phyloP scores from a whole-genome alignment of 352 stramenopile genomes.

The Globisporangium nagaii region DNA sequence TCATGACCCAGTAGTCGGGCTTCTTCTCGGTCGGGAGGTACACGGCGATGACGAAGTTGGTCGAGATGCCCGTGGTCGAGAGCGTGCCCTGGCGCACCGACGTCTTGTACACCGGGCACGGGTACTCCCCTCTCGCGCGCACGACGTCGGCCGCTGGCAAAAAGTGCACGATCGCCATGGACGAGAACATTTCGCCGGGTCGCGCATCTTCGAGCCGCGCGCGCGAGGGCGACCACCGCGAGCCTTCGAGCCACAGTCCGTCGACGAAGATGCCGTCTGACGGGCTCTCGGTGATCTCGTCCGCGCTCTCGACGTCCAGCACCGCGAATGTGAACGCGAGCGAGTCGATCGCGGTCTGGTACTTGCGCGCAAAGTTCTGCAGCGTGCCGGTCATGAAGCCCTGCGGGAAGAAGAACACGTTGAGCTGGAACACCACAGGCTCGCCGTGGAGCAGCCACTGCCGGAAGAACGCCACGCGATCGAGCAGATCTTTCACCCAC shows the following conservation, averaged over 20 bases:
- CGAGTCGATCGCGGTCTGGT: slow-evolving; percentile 93
- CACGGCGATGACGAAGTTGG: slow-evolving; percentile 92
- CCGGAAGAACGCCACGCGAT: slow-evolving; percentile 90
- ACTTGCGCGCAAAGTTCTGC: slow-evolving; percentile 94
- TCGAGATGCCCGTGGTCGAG: slow-evolving; percentile 91
- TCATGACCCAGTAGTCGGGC: slow-evolving; percentile 90
- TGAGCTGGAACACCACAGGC: slow-evolving; percentile 86
- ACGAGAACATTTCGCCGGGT: slow-evolving; percentile 90
- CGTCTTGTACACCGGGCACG: slow-evolving; percentile 94
- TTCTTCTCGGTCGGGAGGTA: slow-evolving; percentile 81
- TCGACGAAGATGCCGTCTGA: slow-evolving; percentile 91
- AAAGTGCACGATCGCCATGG: slow-evolving; percentile 90
- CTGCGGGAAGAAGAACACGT: slow-evolving; percentile 95
- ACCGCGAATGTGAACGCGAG: slow-evolving; percentile 90
- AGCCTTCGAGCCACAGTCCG: slow-evolving; percentile 86
- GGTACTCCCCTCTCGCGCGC: slow-evolving; percentile 64
- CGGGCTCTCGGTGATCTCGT: slow-evolving; percentile 56
- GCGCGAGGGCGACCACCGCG: slow-evolving; percentile 77
- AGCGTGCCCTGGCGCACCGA: slow-evolving; percentile 88
- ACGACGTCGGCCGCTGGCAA: slow-evolving; percentile 77
- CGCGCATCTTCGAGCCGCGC: slow-evolving; percentile 75
- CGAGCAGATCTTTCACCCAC: slow-evolving; percentile 89
- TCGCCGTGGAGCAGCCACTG: slow-evolving; percentile 89
- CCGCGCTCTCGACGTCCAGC: slow-evolving; percentile 47
- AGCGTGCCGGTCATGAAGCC: slow-evolving; percentile 95